These are phyloP conservation scores for Xylaria digitata DNA, from an alignment of 2,329 filamentous ascomycete genomes.

Conservation along the genomic window DNA sequence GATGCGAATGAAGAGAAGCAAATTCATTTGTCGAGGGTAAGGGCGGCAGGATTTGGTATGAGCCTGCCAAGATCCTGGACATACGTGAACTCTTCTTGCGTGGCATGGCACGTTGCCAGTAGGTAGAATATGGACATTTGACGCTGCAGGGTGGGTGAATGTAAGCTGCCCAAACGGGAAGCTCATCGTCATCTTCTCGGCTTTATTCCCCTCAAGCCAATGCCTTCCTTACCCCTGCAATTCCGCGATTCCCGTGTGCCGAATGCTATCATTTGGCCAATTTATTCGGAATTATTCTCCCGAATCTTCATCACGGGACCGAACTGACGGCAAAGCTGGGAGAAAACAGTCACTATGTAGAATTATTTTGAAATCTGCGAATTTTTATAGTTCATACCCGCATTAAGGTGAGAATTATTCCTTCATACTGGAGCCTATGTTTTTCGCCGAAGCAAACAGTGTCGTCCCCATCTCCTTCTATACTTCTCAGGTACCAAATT, in stretches of 20 bases:
- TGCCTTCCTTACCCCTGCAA: constrained; percentile 3
- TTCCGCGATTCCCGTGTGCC: background rate
- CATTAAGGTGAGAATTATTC: constrained; percentile 7
- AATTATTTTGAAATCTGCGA: constrained; percentile 3
- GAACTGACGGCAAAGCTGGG: background rate
- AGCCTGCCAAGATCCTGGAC: background rate
- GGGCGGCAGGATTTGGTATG: background rate
- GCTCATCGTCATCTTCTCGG: constrained; percentile 22
- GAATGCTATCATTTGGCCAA: background rate
- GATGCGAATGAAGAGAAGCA: background rate
- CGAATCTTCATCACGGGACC: background rate
- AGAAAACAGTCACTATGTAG: too few species aligned
- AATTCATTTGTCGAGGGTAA: constrained; percentile 6
- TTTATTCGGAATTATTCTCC: background rate
- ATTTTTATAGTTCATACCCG: constrained; percentile 13
- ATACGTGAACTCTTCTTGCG: constrained; percentile 17
- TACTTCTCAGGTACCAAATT: constrained; percentile 75
- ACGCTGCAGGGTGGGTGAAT: background rate
- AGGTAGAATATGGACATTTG: too few species aligned
- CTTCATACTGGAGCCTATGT: constrained; percentile 36
- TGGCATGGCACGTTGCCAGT: background rate
- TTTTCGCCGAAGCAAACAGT: constrained; percentile 81
- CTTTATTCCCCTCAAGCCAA: constrained; percentile 18
- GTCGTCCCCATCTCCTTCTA: constrained; percentile 83
- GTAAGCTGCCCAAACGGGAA: constrained; percentile 25